Evolutionary conservation across 192 early-diverging fungal species (phyloP), one percentile per base, ranked within the genome.

Genomic region (Pilaira anomala): DNA sequence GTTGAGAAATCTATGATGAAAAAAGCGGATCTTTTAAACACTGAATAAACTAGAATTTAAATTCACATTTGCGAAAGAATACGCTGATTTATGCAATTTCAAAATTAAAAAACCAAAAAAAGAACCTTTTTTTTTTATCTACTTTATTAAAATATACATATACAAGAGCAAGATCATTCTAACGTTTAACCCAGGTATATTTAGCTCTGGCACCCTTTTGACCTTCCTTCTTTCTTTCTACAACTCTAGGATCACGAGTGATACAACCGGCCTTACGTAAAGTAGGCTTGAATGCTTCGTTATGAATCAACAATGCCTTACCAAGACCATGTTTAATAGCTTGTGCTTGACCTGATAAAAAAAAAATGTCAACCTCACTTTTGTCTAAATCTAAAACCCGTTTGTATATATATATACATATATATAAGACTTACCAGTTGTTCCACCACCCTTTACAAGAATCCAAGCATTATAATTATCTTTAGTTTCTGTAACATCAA

Each of bases 141-240:
- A 36, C 33, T 36, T 36, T 36, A 36, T 36, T 36, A 36, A 36
- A 36, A 36, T 36, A 46, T 46, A 46, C 18, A 46, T 46, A 14
- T 46, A 46, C 44, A 46, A 46, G 13, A 46, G 16, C 13, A 46
- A 19, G 44, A 13, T 24, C 22, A n/a, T n/a, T n/a, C 19, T 58
- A 58, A 58, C 56, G 56, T 39, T 58, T 58, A 33, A 58, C 56
- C 87, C 93, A 95, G 18, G 90, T 90, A 76, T 90, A 90, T 78
- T 87, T 89, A 75, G 91, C 91, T 67, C 95, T 85, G n/a, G 94
- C 92, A 80, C 91, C 92, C 24, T 88, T 88, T 73, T 94, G 92
- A 57, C 93, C 93, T 33, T 93, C 91, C 90, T 98, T 98, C 77
- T 98, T 98, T 63, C 94, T 85, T 75, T 98, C 95, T 21, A 96